Conservation (phyloP, 1,139 yeast genomes). For the Hansenula sp. region DNA sequence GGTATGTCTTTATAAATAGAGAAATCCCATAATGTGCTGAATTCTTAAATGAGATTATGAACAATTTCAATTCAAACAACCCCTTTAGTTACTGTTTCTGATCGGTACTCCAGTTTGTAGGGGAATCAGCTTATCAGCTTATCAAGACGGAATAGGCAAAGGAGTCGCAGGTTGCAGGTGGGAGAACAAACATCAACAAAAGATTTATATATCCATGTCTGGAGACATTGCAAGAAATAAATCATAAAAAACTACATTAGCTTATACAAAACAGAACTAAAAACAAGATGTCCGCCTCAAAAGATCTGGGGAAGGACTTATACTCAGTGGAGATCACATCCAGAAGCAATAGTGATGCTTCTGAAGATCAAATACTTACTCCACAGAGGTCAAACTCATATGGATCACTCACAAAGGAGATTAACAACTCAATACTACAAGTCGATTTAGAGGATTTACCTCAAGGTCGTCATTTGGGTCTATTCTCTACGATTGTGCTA, state of each 20-base stretch:
- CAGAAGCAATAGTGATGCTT: constrained; percentile 5
- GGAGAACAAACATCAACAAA: too few species aligned
- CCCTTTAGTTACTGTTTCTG: too few species aligned
- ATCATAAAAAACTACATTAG: not conserved
- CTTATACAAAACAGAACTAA: not conserved
- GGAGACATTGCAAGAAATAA: too few species aligned
- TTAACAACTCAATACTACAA: constrained; percentile 5
- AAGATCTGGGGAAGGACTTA: constrained; percentile 1
- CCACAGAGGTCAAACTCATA: not conserved
- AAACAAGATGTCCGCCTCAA: not conserved
- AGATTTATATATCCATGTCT: too few species aligned
- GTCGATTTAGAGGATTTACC: constrained; percentile 48
- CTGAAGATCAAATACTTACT: not conserved
- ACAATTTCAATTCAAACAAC: too few species aligned
- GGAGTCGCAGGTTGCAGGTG: too few species aligned
- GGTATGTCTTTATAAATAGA: too few species aligned
- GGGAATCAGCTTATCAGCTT: too few species aligned
- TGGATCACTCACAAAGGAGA: not conserved
- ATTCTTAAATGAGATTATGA: too few species aligned
- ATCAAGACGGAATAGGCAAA: too few species aligned
- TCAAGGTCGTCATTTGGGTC: constrained; percentile 70
- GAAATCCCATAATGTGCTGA: too few species aligned
- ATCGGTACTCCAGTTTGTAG: too few species aligned
- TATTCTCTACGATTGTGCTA: constrained; percentile 59
- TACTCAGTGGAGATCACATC: constrained; percentile 2